Base-by-base conservation (phyloP, 257 asterid species). In the Capsicum rhomboideum region DNA sequence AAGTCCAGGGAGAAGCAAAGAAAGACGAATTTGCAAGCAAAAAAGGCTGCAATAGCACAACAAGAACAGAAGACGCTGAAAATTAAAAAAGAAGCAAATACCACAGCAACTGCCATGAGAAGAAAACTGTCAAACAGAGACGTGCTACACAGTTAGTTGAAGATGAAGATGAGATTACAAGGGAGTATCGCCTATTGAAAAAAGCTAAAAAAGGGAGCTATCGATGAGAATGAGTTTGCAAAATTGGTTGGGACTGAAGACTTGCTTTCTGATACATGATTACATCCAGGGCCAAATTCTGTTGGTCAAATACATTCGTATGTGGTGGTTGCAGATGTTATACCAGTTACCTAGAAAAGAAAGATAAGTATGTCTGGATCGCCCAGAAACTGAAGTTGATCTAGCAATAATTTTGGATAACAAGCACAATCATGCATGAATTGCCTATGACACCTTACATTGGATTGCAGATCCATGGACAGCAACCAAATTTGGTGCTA, bases 1-100 rank as follows among this genome's bases (percentile, higher is more conserved):
- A 95, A 95, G 77, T 91, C 94, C 37, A 90, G 96, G 46, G 97
- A 95, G 85, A 97, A 93, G 85, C 98, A 97, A 84, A 89, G 99
- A 84, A 97, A 91, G 95, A 93, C 93, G 82, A 95, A 93, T 84
- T 85, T 95, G 77, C 88, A 63, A 88, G 91, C 80, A 3, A 97
- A 85, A 79, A 90, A 88, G 80, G 96, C 90, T 23, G 93, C 93
- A 26, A 91, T 91, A 80, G 81, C 81, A 68, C 78, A 89, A 85
- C 84, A 61, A 83, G 86, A 87, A 85, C 81, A 84, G 44, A 91
- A 91, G 74, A 63, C 61, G 69, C 85, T 86, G 85, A 89, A 90
- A 85, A 83, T 79, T 34, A 94, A 89, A 89, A 84, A 86, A 59
- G 81, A 68, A 16, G 17, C 89, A 23, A 90, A 88, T 14, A 83